phyloP scores from a whole-genome alignment of 129 eudicot genomes.

The Tagetes erecta region DNA sequence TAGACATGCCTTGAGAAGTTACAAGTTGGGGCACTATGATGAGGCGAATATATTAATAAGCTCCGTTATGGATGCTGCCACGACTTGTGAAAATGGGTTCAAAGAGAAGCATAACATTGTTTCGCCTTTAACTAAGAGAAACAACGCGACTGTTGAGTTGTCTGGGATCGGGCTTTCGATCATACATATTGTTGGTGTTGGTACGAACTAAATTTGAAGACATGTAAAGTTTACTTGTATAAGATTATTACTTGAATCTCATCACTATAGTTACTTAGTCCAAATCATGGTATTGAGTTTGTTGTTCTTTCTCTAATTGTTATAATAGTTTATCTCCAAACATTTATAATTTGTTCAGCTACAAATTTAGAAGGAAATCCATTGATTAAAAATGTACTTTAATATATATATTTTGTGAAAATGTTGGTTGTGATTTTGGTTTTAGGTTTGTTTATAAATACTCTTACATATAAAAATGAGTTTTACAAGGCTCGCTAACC shows the following conservation, averaged over 20 bases:
- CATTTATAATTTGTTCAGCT: background rate
- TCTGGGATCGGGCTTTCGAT: conserved; percentile 39
- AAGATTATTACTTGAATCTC: background rate
- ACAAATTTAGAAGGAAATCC: background rate
- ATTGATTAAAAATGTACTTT: background rate
- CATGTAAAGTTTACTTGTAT: conserved; percentile 15
- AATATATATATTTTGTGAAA: background rate
- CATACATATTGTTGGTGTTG: conserved; percentile 33
- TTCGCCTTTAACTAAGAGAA: conserved; percentile 40
- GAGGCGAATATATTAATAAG: conserved; percentile 32
- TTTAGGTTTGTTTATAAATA: background rate
- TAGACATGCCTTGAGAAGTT: conserved; percentile 29
- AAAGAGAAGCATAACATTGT: conserved; percentile 32
- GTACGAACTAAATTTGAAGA: conserved; percentile 3
- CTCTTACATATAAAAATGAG: too few species aligned
- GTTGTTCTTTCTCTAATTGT: background rate
- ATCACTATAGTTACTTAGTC: conserved; percentile 14
- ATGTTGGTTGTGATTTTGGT: conserved; percentile 8
- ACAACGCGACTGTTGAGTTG: conserved; percentile 36
- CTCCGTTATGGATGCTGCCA: conserved; percentile 50
- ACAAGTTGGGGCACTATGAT: conserved; percentile 26
- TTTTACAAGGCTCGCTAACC: too few species aligned
- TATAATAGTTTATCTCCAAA: background rate
- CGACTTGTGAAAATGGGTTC: conserved; percentile 49
- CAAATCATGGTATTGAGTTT: background rate